Percentiles rank a stretch among this genome's conserved stretches.
These are phyloP conservation scores for Rosa rugosa DNA, from an alignment of 306 rosid genomes.

Conservation along the genomic window DNA sequence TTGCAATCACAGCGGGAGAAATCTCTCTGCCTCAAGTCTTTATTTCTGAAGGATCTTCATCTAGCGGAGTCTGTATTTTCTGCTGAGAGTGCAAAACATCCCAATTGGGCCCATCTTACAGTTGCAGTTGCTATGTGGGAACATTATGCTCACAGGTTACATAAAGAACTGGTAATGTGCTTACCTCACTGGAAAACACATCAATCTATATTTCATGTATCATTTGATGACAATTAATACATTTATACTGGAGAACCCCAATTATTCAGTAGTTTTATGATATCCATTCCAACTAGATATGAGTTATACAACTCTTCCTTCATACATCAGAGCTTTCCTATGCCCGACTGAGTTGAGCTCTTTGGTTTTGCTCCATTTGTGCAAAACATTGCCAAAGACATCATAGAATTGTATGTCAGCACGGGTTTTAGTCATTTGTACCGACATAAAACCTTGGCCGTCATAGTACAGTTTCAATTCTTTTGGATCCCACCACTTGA, in stretches of 20 bases:
- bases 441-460: constrained; percentile 78
- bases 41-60: constrained; percentile 44
- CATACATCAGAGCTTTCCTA: neutral
- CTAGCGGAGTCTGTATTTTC: constrained; percentile 44
- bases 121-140: constrained; percentile 53
- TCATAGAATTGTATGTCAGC: constrained; percentile 55
- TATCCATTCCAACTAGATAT: neutral
- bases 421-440: constrained; percentile 40
- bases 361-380: constrained; percentile 42
- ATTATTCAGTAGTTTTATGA: neutral
- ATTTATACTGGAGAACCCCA: neutral
- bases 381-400: constrained; percentile 51
- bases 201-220: constrained; percentile 57
- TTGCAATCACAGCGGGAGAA: constrained; percentile 38
- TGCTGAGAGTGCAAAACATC: constrained; percentile 22
- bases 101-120: constrained; percentile 48
- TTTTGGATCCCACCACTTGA: constrained; percentile 27
- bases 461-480: constrained; percentile 68
- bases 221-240: constrained; percentile 18
- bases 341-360: constrained; percentile 4
- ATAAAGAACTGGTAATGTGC: constrained; percentile 43
- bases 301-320: neutral
- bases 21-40: constrained; percentile 41
- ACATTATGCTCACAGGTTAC: constrained; percentile 44
- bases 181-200: constrained; percentile 60